These are phyloP conservation scores for Alternaria longipes DNA, from an alignment of 2,329 filamentous ascomycete species.

Conservation along the genomic window DNA sequence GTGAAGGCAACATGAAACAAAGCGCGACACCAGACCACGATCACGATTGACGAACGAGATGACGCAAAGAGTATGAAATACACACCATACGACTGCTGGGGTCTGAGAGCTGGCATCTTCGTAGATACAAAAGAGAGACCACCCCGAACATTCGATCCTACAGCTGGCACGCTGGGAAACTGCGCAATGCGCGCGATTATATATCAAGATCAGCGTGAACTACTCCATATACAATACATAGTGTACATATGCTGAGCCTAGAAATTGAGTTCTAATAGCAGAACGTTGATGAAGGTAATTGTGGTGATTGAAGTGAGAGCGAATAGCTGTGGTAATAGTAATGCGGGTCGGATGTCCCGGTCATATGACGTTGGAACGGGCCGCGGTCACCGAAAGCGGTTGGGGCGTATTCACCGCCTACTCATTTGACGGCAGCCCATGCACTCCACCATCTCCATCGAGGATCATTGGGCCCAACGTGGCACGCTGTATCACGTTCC, in stretches of 20 bases:
- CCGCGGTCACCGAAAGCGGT: slow-evolving; percentile 42
- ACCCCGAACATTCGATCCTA: neutral
- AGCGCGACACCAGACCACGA: neutral
- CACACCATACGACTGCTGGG: neutral
- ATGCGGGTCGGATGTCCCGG: slow-evolving; percentile 7
- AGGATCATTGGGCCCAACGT: slow-evolving; percentile 47
- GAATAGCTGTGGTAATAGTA: neutral
- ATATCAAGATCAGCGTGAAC: neutral
- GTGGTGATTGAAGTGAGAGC: neutral
- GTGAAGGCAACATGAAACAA: neutral
- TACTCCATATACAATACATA: neutral
- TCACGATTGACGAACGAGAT: neutral
- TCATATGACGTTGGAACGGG: slow-evolving; percentile 29
- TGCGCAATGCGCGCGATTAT: neutral
- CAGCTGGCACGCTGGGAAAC: neutral
- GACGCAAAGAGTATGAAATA: neutral
- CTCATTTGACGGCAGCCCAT: slow-evolving; percentile 37
- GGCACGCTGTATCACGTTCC: slow-evolving; percentile 42
- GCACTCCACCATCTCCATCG: slow-evolving; percentile 31
- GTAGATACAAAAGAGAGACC: neutral
- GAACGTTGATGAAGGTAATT: neutral
- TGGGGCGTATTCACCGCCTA: slow-evolving; percentile 38
- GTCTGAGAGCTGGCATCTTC: slow-evolving; percentile 9
- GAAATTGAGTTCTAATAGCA: neutral
- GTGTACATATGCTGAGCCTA: neutral